These are phyloP conservation scores for Blastobotrys malaysiensis DNA, from an alignment of 1,139 yeast genomes.

Conservation along the genomic window DNA sequence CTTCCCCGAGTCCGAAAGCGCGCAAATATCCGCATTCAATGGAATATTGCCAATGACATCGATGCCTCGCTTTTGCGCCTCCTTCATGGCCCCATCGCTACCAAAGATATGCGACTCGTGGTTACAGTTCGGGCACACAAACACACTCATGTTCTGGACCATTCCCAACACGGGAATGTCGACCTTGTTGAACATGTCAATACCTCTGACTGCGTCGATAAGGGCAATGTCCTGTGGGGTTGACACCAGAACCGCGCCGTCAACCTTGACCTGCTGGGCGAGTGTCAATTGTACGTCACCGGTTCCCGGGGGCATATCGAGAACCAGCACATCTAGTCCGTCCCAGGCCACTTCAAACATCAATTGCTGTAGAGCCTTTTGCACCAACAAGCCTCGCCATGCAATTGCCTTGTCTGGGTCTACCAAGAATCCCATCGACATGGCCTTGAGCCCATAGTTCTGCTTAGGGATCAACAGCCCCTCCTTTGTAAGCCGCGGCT, in stretches of 20 bases:
- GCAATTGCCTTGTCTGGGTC: slow-evolving; percentile 65
- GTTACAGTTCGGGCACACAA: slow-evolving; percentile 66
- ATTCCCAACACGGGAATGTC: slow-evolving; percentile 70
- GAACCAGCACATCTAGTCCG: slow-evolving; percentile 59
- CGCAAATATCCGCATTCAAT: slow-evolving; percentile 55
- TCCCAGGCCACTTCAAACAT: slow-evolving; percentile 80
- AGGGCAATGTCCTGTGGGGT: slow-evolving; percentile 87
- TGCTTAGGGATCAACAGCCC: slow-evolving; percentile 63
- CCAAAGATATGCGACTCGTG: slow-evolving; percentile 78
- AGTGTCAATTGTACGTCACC: slow-evolving; percentile 84
- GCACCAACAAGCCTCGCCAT: slow-evolving; percentile 85
- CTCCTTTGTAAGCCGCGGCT: slow-evolving; percentile 45
- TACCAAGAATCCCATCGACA: slow-evolving; percentile 86
- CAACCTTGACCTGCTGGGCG: slow-evolving; percentile 68
- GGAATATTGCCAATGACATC: slow-evolving; percentile 65
- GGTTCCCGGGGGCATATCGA: slow-evolving; percentile 91
- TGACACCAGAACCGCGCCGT: slow-evolving; percentile 77
- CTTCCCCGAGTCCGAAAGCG: slow-evolving; percentile 56
- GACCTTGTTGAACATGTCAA: slow-evolving; percentile 70
- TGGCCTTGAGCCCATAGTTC: slow-evolving; percentile 76
- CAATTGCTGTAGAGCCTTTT: slow-evolving; percentile 79
- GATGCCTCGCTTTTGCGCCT: slow-evolving; percentile 49
- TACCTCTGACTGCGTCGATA: slow-evolving; percentile 76
- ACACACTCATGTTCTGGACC: slow-evolving; percentile 81
- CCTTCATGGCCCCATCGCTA: slow-evolving; percentile 53